Conservation (phyloP, 129 eudicot genomes). For the Heracleum sosnowskyi region DNA sequence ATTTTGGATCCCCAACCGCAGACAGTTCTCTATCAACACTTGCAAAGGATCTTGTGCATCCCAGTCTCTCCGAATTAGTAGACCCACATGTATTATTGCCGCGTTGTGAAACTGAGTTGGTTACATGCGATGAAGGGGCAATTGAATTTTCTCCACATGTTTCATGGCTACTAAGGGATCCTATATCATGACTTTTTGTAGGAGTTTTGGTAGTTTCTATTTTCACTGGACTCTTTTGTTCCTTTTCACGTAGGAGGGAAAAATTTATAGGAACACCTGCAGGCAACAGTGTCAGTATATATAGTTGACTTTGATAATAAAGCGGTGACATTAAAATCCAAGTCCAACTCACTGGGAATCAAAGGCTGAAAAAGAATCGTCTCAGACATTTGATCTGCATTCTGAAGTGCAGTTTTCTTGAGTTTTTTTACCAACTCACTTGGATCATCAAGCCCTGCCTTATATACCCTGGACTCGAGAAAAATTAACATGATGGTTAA, state of each 20-base stretch:
- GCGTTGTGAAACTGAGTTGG: conserved; percentile 27
- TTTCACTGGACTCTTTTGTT: conserved; percentile 15
- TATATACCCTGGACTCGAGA: conserved; percentile 36
- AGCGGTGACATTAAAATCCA: neutral
- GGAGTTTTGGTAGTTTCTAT: conserved; percentile 20
- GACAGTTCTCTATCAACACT: conserved; percentile 20
- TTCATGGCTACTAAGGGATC: conserved; percentile 10
- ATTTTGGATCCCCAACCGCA: conserved; percentile 16
- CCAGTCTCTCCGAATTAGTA: conserved; percentile 18
- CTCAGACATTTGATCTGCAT: conserved; percentile 19
- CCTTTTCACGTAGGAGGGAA: conserved; percentile 17
- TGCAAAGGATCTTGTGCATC: conserved; percentile 36
- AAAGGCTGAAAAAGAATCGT: conserved; percentile 44
- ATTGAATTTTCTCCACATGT: conserved; percentile 27
- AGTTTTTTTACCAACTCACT: conserved; percentile 41
- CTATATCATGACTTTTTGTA: conserved; percentile 12
- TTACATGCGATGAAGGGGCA: conserved; percentile 56
- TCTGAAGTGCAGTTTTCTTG: conserved; percentile 22
- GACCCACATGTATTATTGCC: conserved; percentile 18
- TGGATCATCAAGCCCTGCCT: conserved; percentile 40
- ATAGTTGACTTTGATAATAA: neutral
- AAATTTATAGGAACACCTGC: conserved; percentile 32
- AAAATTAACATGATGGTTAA: neutral
- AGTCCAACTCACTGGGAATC: conserved; percentile 45
- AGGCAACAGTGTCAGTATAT: conserved; percentile 7